These are phyloP conservation scores for Odonthalia washingtoniensis DNA, from an alignment of 31 red algal species.

Conservation along the genomic window DNA sequence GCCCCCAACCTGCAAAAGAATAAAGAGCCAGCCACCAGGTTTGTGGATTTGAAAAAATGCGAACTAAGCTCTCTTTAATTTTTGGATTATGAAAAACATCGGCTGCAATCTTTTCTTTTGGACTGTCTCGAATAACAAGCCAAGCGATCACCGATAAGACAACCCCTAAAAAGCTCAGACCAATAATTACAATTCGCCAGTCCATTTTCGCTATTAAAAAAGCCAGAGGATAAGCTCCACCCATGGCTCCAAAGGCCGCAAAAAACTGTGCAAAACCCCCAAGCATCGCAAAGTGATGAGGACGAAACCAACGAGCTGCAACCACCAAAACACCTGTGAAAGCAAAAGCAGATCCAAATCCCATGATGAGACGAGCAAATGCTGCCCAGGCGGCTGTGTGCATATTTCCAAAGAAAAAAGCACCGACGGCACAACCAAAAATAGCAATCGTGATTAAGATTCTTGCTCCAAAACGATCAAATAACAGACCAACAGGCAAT, in stretches of 20 bases:
- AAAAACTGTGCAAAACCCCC: constrained; percentile 8
- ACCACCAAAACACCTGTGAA: background rate
- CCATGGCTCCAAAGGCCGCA: background rate
- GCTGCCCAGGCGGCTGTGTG: background rate
- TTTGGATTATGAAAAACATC: constrained; percentile 3
- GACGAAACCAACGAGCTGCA: background rate
- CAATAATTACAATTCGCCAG: background rate
- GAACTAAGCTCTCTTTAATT: background rate
- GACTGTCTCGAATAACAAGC: background rate
- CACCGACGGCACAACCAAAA: constrained; percentile 1
- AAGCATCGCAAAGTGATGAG: background rate
- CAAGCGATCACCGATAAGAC: background rate
- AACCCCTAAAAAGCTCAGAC: background rate
- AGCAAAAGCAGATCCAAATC: background rate
- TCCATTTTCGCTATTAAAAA: background rate
- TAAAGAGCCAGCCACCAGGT: background rate
- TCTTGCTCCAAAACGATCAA: background rate
- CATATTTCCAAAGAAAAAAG: background rate
- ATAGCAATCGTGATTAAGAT: background rate
- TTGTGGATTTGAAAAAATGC: constrained; percentile 1
- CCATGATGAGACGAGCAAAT: background rate
- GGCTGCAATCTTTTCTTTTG: background rate
- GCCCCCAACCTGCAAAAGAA: background rate
- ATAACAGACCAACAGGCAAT: constrained; percentile 19
- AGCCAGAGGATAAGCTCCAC: background rate